These are phyloP conservation scores for Neonectria coccinea DNA, from an alignment of 2,329 filamentous ascomycete species.

Conservation along the genomic window DNA sequence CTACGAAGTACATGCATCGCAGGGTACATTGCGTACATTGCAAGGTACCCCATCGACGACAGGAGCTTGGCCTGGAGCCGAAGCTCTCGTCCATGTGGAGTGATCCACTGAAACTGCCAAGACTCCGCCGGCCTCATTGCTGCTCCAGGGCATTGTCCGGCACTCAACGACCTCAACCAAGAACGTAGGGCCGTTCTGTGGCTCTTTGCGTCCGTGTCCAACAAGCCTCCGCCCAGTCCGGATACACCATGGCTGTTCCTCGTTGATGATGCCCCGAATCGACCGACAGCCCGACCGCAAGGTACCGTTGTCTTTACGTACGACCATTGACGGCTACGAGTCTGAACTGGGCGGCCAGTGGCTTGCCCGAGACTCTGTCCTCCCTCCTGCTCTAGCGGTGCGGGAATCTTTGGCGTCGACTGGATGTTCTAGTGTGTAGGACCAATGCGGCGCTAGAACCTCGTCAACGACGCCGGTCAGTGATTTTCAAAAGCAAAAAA, in stretches of 20 bases:
- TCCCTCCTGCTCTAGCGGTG: slow-evolving; percentile 4
- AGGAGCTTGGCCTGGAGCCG: slow-evolving; percentile 7
- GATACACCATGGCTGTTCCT: neutral
- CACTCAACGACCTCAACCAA: slow-evolving; percentile 1
- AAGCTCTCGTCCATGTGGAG: slow-evolving; percentile 15
- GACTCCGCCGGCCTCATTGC: slow-evolving; percentile 14
- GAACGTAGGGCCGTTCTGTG: neutral
- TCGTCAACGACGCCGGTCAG: slow-evolving; percentile 22
- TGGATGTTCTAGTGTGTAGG: slow-evolving; percentile 22
- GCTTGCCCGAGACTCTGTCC: slow-evolving; percentile 8
- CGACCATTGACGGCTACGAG: slow-evolving; percentile 12
- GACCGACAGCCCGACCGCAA: slow-evolving; percentile 12
- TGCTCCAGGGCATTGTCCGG: slow-evolving; percentile 16
- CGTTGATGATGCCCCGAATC: neutral
- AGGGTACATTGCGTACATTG: slow-evolving; percentile 4
- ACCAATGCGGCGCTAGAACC: slow-evolving; percentile 34
- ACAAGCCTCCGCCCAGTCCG: slow-evolving; percentile 1
- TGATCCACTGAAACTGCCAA: slow-evolving; percentile 21
- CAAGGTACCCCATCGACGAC: slow-evolving; percentile 7
- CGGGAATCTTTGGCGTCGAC: slow-evolving; percentile 19
- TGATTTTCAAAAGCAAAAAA: slow-evolving; percentile 29
- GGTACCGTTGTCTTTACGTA: slow-evolving; percentile 22
- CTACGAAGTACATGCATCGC: neutral
- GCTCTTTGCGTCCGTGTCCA: slow-evolving; percentile 7
- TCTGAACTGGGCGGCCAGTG: slow-evolving; percentile 13